Base-by-base conservation (phyloP, 805 yeast species). In the Ogataea polymorpha region DNA sequence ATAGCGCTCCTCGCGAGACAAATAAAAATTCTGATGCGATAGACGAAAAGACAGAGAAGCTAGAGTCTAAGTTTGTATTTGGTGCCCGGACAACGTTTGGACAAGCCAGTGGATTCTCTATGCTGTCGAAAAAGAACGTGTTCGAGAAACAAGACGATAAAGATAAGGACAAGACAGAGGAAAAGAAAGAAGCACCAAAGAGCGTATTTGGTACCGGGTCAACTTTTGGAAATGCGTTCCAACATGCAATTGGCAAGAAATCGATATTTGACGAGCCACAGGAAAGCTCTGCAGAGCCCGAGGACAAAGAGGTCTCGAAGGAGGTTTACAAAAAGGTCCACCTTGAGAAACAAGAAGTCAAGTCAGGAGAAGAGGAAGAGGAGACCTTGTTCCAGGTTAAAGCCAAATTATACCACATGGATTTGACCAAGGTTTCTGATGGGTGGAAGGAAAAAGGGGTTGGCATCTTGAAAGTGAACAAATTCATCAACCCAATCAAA, bases 361-460 rank as follows among this genome's bases (percentile, higher is more conserved):
- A 79, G 43, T 88, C 98, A 0, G 99, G 98, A 1, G 99, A 93
- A 62, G 99, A 93, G 61, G 71, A 78, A 41, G 99, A 93, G 59
- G 70, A 69, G 24, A 76, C 85, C 0, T 57, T 82, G 6, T 86
- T 77, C 59, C 77, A 78, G 32, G 74, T 84, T 27, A 80, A 83
- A 35, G 87, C 95, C 4, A 87, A 90, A 56, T 66, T 93, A 20
- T 93, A 90, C 58, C 80, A 77, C 23, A 66, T 87, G 51, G 85
- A 86, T 54, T 67, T 90, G 23, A 67, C 81, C 0, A 74, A 79
- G 26, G 70, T 84, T 3, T 60, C 74, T 7, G 79, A 74, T 13
- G 96, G 96, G 2, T 93, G 99, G 99, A 93, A 87, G 60, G 99
- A 93, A 63, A 78, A 93, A 56, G 99, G 99, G 17, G 72, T 85